Percentiles rank a stretch among this genome's conserved stretches.
Conservation (phyloP, 441 rosid genomes). For the Daphne laureola region DNA sequence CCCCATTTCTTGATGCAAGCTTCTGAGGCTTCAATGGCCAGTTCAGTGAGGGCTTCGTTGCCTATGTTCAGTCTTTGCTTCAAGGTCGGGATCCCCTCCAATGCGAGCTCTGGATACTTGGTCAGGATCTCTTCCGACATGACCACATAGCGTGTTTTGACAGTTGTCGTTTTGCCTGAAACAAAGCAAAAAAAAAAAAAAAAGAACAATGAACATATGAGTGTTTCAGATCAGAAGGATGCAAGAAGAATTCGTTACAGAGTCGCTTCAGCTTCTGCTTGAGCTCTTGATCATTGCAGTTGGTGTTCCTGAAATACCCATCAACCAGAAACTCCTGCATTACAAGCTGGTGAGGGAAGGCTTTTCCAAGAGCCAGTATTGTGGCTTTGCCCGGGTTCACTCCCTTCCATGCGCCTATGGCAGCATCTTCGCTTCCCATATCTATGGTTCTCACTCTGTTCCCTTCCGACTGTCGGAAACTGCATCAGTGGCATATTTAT, state of each 20-base stretch:
- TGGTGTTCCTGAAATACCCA: constrained; percentile 87
- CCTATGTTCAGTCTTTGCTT: constrained; percentile 74
- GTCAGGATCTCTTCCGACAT: constrained; percentile 90
- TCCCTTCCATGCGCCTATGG: constrained; percentile 26
- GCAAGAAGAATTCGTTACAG: constrained; percentile 32
- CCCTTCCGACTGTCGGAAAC: constrained; percentile 5
- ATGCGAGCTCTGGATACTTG: constrained; percentile 76
- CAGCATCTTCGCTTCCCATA: constrained; percentile 45
- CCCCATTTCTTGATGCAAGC: constrained; percentile 84
- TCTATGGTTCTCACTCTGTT: constrained; percentile 9
- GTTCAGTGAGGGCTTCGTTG: constrained; percentile 72
- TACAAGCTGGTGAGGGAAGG: constrained; percentile 94
- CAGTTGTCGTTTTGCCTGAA: constrained; percentile 91
- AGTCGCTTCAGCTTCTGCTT: constrained; percentile 78
- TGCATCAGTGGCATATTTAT: constrained; percentile 7
- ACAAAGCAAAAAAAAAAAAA: constrained; percentile 4
- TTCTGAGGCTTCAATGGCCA: constrained; percentile 84
- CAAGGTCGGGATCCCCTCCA: constrained; percentile 76
- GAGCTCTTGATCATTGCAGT: constrained; percentile 86
- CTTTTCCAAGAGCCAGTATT: constrained; percentile 84
- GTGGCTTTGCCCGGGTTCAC: constrained; percentile 62
- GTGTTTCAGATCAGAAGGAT: not conserved
- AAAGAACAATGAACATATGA: constrained; percentile 2
- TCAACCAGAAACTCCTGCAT: constrained; percentile 94
- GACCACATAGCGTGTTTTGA: constrained; percentile 89